These are phyloP conservation scores for Cyclotella cryptica DNA, from an alignment of 108 stramenopile genomes.

Conservation along the genomic window DNA sequence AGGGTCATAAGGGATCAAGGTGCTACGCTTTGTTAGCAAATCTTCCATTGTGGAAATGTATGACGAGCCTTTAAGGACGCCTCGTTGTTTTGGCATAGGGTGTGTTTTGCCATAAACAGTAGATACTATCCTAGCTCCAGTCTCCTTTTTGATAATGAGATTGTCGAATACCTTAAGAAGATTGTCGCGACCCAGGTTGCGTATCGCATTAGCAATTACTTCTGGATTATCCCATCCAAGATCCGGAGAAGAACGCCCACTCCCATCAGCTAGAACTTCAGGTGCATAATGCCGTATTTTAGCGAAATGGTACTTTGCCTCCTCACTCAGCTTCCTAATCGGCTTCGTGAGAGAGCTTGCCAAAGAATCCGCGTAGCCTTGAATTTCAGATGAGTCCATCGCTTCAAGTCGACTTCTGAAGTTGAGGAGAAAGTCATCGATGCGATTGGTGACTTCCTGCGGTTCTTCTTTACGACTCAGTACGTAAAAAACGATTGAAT, in stretches of 20 bases:
- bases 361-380: slow-evolving; percentile 66
- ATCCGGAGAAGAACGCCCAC: slow-evolving; percentile 22
- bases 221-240: slow-evolving; percentile 74
- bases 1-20: slow-evolving; percentile 47
- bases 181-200: slow-evolving; percentile 52
- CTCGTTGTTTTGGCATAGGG: slow-evolving; percentile 51
- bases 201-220: slow-evolving; percentile 62
- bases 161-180: slow-evolving; percentile 70
- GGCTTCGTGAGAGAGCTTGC: slow-evolving; percentile 80
- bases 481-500: slow-evolving; percentile 74
- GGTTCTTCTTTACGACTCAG: slow-evolving; percentile 78
- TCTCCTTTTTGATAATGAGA: slow-evolving; percentile 55
- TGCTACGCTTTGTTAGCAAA: slow-evolving; percentile 34
- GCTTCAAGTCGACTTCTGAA: slow-evolving; percentile 65
- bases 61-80: not conserved
- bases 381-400: slow-evolving; percentile 78
- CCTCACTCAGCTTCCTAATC: slow-evolving; percentile 73
- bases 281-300: slow-evolving; percentile 79
- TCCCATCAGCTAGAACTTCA: slow-evolving; percentile 49
- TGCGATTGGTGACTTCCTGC: slow-evolving; percentile 66
- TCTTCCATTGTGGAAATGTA: slow-evolving; percentile 21
- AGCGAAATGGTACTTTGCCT: slow-evolving; percentile 61
- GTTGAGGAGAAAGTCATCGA: slow-evolving; percentile 78
- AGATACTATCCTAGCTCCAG: slow-evolving; percentile 67
- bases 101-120: slow-evolving; percentile 86